phyloP scores from a whole-genome alignment of 805 yeast genomes.

The Starmerella tilneyi region DNA sequence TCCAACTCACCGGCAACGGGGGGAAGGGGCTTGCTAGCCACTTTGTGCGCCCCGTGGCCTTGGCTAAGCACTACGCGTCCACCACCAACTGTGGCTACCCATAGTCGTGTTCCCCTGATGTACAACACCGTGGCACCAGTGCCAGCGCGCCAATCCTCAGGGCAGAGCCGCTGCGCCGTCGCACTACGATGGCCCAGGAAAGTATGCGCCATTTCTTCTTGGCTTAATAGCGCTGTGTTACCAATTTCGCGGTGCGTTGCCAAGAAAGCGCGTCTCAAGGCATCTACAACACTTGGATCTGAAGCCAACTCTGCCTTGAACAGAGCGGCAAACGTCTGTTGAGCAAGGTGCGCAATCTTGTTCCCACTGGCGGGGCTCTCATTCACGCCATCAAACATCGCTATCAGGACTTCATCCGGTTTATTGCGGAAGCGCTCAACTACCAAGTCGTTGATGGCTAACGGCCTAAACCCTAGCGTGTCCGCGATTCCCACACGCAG shows the following conservation, averaged over 20 bases:
- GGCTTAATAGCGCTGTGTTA: constrained; percentile 30
- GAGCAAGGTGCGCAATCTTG: constrained; percentile 54
- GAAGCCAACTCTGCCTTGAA: constrained; percentile 57
- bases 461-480: constrained; percentile 55
- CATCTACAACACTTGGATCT: constrained; percentile 52
- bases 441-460: constrained; percentile 74
- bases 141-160: constrained; percentile 67
- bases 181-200: constrained; percentile 45
- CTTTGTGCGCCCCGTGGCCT: constrained; percentile 68
- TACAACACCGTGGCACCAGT: constrained; percentile 76
- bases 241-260: constrained; percentile 74
- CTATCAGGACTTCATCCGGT: constrained; percentile 68
- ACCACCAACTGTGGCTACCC: constrained; percentile 86
- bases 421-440: constrained; percentile 79
- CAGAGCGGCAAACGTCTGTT: constrained; percentile 55
- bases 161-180: constrained; percentile 45
- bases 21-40: constrained; percentile 75
- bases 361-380: constrained; percentile 36
- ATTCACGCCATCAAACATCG: constrained; percentile 71
- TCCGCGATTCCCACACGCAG: constrained; percentile 90
- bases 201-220: constrained; percentile 28
- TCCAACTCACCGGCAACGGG: constrained; percentile 55
- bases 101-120: constrained; percentile 56
- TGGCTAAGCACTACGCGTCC: constrained; percentile 70
- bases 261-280: constrained; percentile 72